Percentiles rank a stretch among this genome's conserved stretches.
Evolutionary conservation across 192 early-diverging fungal genomes (phyloP).

Genomic region (Dimargaris cristalligena): DNA sequence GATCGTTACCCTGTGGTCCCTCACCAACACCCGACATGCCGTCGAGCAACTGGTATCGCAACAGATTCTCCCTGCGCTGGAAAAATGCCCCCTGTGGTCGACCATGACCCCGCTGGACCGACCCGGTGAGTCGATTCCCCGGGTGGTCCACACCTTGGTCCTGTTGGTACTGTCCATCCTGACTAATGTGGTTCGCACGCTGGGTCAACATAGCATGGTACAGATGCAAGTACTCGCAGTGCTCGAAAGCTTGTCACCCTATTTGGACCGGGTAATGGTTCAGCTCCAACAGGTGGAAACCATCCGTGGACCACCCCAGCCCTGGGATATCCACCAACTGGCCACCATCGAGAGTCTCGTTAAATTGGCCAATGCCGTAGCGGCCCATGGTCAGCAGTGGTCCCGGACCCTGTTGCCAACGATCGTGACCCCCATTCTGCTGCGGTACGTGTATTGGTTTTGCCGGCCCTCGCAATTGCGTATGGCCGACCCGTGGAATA

Average conservation of each 20-base stretch:
- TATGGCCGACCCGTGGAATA: neutral
- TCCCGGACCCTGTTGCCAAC: neutral
- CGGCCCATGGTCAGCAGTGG: neutral
- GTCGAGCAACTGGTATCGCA: slow-evolving; percentile 3
- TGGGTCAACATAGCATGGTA: slow-evolving; percentile 1
- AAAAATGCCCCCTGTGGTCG: neutral
- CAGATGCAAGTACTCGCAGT: neutral
- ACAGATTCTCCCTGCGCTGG: neutral
- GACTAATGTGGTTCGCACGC: neutral
- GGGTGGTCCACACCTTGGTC: neutral
- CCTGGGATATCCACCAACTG: neutral
- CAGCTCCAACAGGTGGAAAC: neutral
- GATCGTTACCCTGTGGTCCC: neutral
- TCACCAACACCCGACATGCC: neutral
- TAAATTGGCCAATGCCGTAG: neutral
- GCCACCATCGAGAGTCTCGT: slow-evolving; percentile 4
- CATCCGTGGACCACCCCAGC: neutral
- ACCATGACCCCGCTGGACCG: neutral
- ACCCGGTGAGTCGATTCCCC: neutral
- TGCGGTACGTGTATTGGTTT: slow-evolving; percentile 3
- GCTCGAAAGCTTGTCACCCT: neutral
- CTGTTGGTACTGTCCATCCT: neutral
- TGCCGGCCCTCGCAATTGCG: neutral
- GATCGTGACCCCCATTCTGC: neutral
- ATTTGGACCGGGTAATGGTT: neutral